These are phyloP conservation scores for Petasospora fabianii DNA, from an alignment of 1,139 yeast species.

Conservation along the genomic window DNA sequence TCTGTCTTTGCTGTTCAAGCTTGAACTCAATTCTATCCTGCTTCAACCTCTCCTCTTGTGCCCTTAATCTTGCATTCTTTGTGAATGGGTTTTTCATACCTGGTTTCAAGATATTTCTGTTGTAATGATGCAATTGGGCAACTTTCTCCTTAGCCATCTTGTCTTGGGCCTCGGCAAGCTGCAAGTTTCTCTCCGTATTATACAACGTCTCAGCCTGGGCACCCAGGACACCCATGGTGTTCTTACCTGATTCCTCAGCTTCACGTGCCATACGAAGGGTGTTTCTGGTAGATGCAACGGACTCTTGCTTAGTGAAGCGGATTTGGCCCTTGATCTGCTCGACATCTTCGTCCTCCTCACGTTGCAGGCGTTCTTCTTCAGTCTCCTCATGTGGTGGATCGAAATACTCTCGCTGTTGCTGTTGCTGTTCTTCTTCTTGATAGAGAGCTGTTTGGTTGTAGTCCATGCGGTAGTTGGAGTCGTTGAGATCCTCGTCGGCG, in stretches of 20 bases:
- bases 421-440: constrained; percentile 8
- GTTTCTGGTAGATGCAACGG: constrained; percentile 81
- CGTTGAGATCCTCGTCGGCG: constrained; percentile 23
- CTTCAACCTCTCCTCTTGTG: constrained; percentile 69
- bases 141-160: constrained; percentile 82
- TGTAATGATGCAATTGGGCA: constrained; percentile 71
- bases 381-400: constrained; percentile 14
- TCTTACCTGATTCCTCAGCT: constrained; percentile 87
- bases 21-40: constrained; percentile 63
- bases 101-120: constrained; percentile 80
- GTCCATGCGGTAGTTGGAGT: constrained; percentile 11
- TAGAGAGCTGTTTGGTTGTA: constrained; percentile 10
- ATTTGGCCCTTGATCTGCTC: constrained; percentile 85
- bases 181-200: constrained; percentile 72
- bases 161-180: constrained; percentile 78
- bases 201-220: constrained; percentile 85
- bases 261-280: constrained; percentile 86
- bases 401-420: no score
- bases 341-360: constrained; percentile 81
- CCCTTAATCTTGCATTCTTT: constrained; percentile 69
- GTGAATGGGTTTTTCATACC: constrained; percentile 85
- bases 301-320: constrained; percentile 81
- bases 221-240: constrained; percentile 89
- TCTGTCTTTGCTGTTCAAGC: constrained; percentile 38
- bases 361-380: constrained; percentile 40